Conservation (phyloP, 1,284 basidiomycete genomes). For the Fomitopsis pinicola region DNA sequence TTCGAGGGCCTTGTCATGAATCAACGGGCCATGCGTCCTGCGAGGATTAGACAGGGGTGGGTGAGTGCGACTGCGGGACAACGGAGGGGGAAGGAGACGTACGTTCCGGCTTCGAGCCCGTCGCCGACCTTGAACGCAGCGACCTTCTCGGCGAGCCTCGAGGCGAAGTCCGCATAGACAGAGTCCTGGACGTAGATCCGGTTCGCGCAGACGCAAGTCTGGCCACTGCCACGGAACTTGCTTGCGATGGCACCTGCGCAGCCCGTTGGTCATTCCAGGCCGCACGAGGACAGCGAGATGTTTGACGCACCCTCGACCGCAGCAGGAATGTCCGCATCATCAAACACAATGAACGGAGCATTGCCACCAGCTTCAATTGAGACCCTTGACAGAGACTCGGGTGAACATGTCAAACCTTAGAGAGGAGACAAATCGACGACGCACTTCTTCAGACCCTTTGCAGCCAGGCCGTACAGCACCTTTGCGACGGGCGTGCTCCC, state of each 20-base stretch:
- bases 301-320: conserved; percentile 73
- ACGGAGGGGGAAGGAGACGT: conserved; percentile 25
- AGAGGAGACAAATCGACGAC: conserved; percentile 12
- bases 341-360: conserved; percentile 94
- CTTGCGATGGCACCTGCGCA: conserved; percentile 68
- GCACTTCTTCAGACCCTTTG: conserved; percentile 89
- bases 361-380: conserved; percentile 90
- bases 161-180: conserved; percentile 84
- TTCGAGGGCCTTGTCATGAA: conserved; percentile 80
- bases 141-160: conserved; percentile 79
- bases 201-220: conserved; percentile 88
- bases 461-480: conserved; percentile 78
- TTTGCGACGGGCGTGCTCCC: conserved; percentile 93
- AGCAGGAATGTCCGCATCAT: conserved; percentile 91
- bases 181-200: conserved; percentile 84
- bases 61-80: conserved; percentile 11
- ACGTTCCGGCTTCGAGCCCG: conserved; percentile 80
- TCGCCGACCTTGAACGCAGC: conserved; percentile 89
- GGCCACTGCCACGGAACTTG: conserved; percentile 93
- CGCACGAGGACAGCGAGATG: not conserved
- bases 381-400: conserved; percentile 40
- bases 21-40: conserved; percentile 92
- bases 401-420: not conserved
- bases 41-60: not conserved
- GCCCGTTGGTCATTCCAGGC: not conserved